Conservation (phyloP, 2,329 filamentous ascomycete genomes). For the Pseudogymnoascus sp. region DNA sequence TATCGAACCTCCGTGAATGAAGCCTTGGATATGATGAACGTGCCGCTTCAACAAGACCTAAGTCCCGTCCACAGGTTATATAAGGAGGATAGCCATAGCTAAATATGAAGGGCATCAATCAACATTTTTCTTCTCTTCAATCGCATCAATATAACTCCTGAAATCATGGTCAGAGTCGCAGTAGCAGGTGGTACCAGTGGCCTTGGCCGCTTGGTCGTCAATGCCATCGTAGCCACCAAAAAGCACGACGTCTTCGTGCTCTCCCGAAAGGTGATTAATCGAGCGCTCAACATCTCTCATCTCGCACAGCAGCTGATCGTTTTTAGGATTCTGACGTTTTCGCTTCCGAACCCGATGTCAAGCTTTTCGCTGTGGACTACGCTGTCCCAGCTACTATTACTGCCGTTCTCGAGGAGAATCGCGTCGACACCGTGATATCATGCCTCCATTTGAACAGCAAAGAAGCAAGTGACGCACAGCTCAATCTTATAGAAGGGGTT, state of each 20-base stretch:
- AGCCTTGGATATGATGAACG: not conserved
- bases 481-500: conserved; percentile 30
- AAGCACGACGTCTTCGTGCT: conserved; percentile 25
- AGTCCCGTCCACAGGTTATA: not conserved
- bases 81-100: not conserved
- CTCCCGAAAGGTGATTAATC: conserved; percentile 23
- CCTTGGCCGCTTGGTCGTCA: conserved; percentile 22
- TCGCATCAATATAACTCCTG: not conserved
- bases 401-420: conserved; percentile 13
- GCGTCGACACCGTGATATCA: conserved; percentile 29
- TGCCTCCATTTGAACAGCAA: conserved; percentile 29
- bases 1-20: not conserved
- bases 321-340: conserved; percentile 1
- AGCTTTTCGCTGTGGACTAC: conserved; percentile 13
- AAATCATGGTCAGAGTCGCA: conserved; percentile 24
- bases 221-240: conserved; percentile 23
- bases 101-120: not conserved
- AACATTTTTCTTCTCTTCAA: not conserved
- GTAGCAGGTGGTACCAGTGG: conserved; percentile 25
- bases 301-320: not conserved
- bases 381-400: not conserved
- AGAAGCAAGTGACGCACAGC: conserved; percentile 26
- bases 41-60: not conserved
- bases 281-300: too few species aligned
- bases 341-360: conserved; percentile 7